phyloP scores from a whole-genome alignment of 345 rosid species.

The Eucalyptus erythrocorys region DNA sequence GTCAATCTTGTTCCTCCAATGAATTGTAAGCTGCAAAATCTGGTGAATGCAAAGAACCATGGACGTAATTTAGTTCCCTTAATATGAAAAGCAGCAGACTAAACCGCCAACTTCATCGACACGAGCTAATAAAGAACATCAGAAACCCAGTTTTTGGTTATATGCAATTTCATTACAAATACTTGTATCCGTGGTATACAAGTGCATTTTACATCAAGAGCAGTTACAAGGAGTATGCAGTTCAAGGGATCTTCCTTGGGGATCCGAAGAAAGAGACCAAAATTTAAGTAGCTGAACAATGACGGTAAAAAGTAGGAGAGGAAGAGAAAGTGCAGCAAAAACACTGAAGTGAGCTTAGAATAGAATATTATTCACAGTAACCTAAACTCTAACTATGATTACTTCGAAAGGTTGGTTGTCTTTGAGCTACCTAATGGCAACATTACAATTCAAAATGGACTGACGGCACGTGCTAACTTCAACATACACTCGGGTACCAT shows the following conservation, averaged over 20 bases:
- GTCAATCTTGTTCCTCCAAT: not conserved
- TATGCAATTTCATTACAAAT: not conserved
- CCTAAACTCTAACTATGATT: not conserved
- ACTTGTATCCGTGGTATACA: not conserved
- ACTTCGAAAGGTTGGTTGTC: not conserved
- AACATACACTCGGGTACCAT: slow-evolving; percentile 92
- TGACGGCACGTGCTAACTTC: slow-evolving; percentile 65
- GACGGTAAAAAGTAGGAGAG: not conserved
- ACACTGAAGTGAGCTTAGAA: not conserved
- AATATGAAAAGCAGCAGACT: not conserved
- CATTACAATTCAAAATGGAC: slow-evolving; percentile 51
- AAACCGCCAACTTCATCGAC: not conserved
- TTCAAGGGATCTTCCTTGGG: not conserved
- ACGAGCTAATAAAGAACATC: not conserved
- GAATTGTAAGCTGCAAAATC: not conserved
- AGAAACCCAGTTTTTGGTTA: not conserved
- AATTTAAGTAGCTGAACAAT: not conserved
- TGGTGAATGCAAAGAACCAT: not conserved
- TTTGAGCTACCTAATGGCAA: not conserved
- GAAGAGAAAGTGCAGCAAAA: not conserved
- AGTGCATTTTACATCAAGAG: not conserved
- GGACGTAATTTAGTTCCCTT: not conserved
- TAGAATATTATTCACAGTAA: not conserved
- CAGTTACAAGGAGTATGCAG: not conserved
- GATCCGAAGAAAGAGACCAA: not conserved